Conservation (phyloP, 345 rosid genomes). For the Eucalyptus guilfoylei region DNA sequence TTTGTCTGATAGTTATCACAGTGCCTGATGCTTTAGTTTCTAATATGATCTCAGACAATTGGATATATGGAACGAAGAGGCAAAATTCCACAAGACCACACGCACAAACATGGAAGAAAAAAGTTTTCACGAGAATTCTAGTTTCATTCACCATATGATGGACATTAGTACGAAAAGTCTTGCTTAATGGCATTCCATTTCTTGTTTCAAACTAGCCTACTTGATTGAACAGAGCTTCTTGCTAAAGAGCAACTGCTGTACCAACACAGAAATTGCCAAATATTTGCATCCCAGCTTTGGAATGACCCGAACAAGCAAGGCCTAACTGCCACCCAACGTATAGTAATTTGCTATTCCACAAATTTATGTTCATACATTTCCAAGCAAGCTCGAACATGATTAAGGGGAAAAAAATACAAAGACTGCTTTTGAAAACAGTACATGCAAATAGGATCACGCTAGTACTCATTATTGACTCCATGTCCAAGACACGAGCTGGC, state of each 20-base stretch:
- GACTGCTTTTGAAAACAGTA: neutral
- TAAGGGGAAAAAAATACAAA: neutral
- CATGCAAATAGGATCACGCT: neutral
- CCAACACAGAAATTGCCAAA: neutral
- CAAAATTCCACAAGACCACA: neutral
- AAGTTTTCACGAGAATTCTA: neutral
- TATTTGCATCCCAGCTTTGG: neutral
- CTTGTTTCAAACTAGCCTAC: neutral
- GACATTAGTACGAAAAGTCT: neutral
- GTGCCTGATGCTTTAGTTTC: neutral
- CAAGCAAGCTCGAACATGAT: neutral
- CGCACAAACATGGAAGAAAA: neutral
- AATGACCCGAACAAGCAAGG: neutral
- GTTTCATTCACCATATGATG: neutral
- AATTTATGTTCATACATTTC: neutral
- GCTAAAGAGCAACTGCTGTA: neutral
- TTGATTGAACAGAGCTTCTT: neutral
- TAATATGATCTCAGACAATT: neutral
- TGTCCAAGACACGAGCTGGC: neutral
- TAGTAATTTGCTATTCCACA: neutral
- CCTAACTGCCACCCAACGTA: neutral
- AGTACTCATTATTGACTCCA: neutral
- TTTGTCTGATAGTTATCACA: neutral
- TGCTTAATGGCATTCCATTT: neutral
- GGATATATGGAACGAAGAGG: neutral